These are phyloP conservation scores for Fusarium sp. DNA, from an alignment of 2,329 filamentous ascomycete genomes.

Conservation along the genomic window DNA sequence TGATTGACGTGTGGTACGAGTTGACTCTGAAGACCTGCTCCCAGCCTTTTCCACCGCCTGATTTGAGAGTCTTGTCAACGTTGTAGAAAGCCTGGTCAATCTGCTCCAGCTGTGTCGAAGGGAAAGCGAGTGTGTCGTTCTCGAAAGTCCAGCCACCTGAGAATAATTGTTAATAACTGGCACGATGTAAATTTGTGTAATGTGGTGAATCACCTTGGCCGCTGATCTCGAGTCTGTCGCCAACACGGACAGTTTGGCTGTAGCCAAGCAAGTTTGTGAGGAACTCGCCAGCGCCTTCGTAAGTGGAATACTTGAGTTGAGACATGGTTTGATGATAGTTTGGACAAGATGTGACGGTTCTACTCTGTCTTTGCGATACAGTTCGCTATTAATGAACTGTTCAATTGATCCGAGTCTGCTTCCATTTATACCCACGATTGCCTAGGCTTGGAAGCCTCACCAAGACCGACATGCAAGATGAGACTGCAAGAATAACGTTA, in stretches of 20 bases:
- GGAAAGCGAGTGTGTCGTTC: slow-evolving; percentile 49
- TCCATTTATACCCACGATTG: neutral
- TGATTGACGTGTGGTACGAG: slow-evolving; percentile 59
- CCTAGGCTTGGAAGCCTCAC: too few species aligned
- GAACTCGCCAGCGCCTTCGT: slow-evolving; percentile 49
- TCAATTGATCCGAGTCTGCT: neutral
- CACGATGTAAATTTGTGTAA: neutral
- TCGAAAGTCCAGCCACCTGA: slow-evolving; percentile 51
- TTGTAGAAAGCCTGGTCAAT: slow-evolving; percentile 67
- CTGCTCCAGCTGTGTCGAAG: slow-evolving; percentile 55
- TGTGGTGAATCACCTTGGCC: slow-evolving; percentile 58
- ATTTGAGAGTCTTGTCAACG: slow-evolving; percentile 62
- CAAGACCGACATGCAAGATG: neutral
- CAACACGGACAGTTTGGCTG: slow-evolving; percentile 63
- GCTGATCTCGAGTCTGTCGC: slow-evolving; percentile 60
- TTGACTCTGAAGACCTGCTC: slow-evolving; percentile 63
- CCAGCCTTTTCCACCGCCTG: slow-evolving; percentile 67
- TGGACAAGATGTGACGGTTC: rapidly evolving
- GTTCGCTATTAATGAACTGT: neutral
- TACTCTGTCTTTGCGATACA: rapidly evolving
- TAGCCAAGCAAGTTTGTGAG: slow-evolving; percentile 54
- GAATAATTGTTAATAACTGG: neutral
- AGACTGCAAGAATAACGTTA: neutral
- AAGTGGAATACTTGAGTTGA: slow-evolving; percentile 49
- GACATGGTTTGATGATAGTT: slow-evolving; percentile 42